Evolutionary conservation across 163 green algal species (phyloP), one percentile per base, ranked within the genome.

Genomic region (Chlamydomonas reinhardtii): DNA sequence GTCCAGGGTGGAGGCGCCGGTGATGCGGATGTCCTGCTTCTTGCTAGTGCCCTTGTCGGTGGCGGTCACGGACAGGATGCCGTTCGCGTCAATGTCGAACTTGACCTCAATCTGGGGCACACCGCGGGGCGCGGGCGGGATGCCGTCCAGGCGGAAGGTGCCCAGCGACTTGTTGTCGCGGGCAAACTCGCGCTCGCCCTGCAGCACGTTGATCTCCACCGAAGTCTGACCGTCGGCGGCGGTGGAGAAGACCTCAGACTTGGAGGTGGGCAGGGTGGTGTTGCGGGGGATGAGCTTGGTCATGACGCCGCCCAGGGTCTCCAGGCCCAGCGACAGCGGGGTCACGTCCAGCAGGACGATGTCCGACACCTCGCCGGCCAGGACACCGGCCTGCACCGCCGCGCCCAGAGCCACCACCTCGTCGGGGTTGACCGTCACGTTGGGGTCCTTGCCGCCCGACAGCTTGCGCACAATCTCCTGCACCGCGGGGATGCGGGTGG

Each of bases 1-100:
- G 82, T 90, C 77, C 20, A 95, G 83, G 2, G 90, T 92, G 72
- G 89, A 93, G 16, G 92, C 92, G 61, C 92, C 89, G 1, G 98
- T 99, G 94, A 99, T 99, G 92, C 98, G 98, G 93, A 99, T 99
- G 92, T 99, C 97, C 94, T 98, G 94, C 95, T 98, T 96, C 96
- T 99, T 99, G 91, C 96, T 94, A 5, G 96, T 98, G 89, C 96
- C 97, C 96, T 99, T 99, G 94, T 99, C 98, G 2, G 93, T 97
- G 71, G 98, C 98, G 39, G 93, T 97, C 32, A 99, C 98, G 22
- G 89, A 96, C 62, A 99, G 94, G 91, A 99, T 99, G 82, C 98
- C 98, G 89, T 98, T 99, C 85, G 95, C 97, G 75, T 99, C 97
- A 83, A 99, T 99, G 94, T 99, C 97, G 84, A 99, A 99, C 90